Base-by-base conservation (phyloP, 1,284 basidiomycete genomes). In the Rhodotorula sp. region DNA sequence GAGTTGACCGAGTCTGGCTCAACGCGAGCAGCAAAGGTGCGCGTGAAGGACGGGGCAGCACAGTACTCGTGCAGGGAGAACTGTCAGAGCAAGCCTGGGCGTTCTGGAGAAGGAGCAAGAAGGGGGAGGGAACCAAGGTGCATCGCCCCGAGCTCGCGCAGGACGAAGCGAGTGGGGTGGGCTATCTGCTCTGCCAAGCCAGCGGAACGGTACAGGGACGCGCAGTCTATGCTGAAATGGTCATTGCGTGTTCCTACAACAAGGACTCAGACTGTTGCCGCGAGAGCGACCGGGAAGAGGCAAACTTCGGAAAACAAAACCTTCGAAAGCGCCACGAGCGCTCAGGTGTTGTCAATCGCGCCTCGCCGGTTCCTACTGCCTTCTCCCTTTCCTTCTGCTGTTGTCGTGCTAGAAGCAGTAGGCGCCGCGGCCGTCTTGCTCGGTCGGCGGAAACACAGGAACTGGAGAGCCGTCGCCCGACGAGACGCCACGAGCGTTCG, bases 391-490 rank as follows among this genome's bases (percentile, higher is more conserved):
- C 34, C 48, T 21, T 56, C 67, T 18, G 64, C 39, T 3, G 29
- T 31, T 26, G 57, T 29, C 26, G 62, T 57, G n/a, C 58, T 61
- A 46, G 61, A 59, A 23, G 54, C 58, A 12, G 54, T 56, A 26
- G 49, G 47, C 10, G 29, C 47, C 8, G 61, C 21, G 0, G 68
- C 23, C 21, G 48, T 48, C 56, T 68, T 71, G 65, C 67, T 71
- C 48, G 73, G 64, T 29, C 65, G 43, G 6, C 71, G 65, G 64
- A 79, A 78, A 70, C 97, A 99, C 79, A 98, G 83, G 78, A 97
- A 99, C 81, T 97, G 93, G 69, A 98, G 89, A 8, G 92, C 92
- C 3, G 96, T 98, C 58, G 92, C 90, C 66, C 92, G 87, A 58
- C 95, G 85, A 63, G 91, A 91, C 70, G 94, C 91, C 58, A 90